Base-by-base conservation (phyloP, 176 grass and related monocot genomes). In the Miscanthus lutarioriparius region DNA sequence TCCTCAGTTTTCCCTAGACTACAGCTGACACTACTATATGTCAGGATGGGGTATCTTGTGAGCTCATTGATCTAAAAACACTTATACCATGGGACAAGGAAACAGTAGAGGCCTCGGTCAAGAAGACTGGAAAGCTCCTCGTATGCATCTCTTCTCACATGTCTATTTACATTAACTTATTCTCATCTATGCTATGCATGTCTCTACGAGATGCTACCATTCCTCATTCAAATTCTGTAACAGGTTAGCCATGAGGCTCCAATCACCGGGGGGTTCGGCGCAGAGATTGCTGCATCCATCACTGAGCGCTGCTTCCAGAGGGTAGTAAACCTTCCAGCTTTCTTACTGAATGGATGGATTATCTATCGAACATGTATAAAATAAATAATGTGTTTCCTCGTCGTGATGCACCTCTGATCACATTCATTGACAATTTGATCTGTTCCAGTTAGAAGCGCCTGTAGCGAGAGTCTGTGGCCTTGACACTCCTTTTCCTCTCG, bases 221-320 rank as follows among this genome's bases (percentile, higher is more conserved):
- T 23, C 78, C 14, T 7, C 0, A 5, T 0, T 33, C 2, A 54
- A 45, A 43, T 63, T 51, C 22, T 80, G 59, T 87, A 10, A 26
- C 91, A 98, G 96, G 23, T 98, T 54, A 98, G 96, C 84, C 96
- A 95, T 35, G 96, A 95, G 89, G 96, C 96, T 83, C 96, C 96
- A 4, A 53, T 95, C 49, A 98, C 96, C 0, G 96, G 96, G 59
- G 93, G 96, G 2, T 98, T 98, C 43, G 96, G 96, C 20, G 91
- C 93, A 7, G 96, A 98, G 91, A 95, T 98, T 10, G 88, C 93
- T 43, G 93, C 96, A 30, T 95, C 91, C 77, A 98, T 98, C 49
- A 15, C 82, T 0, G 96, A 98, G 30, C 87, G 91, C 77, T 98
- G 96, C 86, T 98, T 98, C 87, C 81, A 87, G 26, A 94, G 92